A percentile compares a stretch with the other conserved stretches of the same genome.
Conservation (phyloP, 306 rosid genomes). For the Dryas drummondii region DNA sequence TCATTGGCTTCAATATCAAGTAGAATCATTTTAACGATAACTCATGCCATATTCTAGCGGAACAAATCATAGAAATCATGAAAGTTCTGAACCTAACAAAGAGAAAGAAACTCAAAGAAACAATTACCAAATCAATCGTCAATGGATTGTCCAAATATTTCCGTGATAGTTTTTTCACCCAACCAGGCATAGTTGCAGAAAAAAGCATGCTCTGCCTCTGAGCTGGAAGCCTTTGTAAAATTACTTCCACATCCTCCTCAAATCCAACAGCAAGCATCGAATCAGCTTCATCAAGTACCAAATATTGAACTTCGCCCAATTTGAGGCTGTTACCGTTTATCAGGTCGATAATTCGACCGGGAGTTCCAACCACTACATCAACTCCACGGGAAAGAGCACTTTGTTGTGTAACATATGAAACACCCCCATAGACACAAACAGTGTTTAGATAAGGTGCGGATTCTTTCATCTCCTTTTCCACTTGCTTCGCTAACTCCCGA, state of each 20-base stretch:
- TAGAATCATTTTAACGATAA: background rate
- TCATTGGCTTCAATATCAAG: background rate
- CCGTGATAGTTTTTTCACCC: slow-evolving; percentile 91
- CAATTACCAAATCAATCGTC: slow-evolving; percentile 91
- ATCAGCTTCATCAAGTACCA: slow-evolving; percentile 99
- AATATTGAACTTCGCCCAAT: slow-evolving; percentile 67
- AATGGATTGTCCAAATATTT: slow-evolving; percentile 81
- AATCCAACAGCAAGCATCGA: slow-evolving; percentile 99
- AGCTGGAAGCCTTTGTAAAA: slow-evolving; percentile 74
- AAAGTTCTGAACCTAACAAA: background rate
- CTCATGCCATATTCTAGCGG: background rate
- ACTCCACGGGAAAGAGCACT: slow-evolving; percentile 91
- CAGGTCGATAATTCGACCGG: slow-evolving; percentile 91
- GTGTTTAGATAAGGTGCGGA: slow-evolving; percentile 88
- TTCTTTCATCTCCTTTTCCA: slow-evolving; percentile 94
- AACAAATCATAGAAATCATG: background rate
- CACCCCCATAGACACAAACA: slow-evolving; percentile 96
- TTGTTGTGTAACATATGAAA: slow-evolving; percentile 80
- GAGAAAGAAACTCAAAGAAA: slow-evolving; percentile 10
- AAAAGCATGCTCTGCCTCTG: slow-evolving; percentile 92
- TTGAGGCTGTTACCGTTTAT: slow-evolving; percentile 84
- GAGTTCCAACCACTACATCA: slow-evolving; percentile 98
- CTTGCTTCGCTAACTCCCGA: slow-evolving; percentile 95
- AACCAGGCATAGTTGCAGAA: slow-evolving; percentile 92
- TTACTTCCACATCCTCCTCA: slow-evolving; percentile 95